Base-by-base conservation (phyloP, 1,284 basidiomycete genomes). In the Rhizopogon hawkerae region DNA sequence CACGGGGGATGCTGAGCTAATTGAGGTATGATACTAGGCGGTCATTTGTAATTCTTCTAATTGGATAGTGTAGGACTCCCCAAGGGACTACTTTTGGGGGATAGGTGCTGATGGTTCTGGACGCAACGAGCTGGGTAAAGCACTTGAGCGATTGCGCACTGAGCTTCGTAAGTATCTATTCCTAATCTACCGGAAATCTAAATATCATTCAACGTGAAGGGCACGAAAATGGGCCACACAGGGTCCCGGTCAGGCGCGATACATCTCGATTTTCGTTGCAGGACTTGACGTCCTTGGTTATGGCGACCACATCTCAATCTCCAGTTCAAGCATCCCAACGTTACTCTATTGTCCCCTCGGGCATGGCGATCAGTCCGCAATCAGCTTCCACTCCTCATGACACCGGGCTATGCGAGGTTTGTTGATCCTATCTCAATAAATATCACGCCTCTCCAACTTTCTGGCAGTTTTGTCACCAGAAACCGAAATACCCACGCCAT, bases 1-100 rank as follows among this genome's bases (percentile, higher is more conserved):
- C 13, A 85, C 83, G 4, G 78, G 77, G 2, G 73, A 80, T 54
- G 75, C 77, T 23, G 76, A 78, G 47, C 72, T 85, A 11, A 58
- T 84, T 7, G 81, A 85, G 72, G 83, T 81, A 59, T 50, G 67
- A 23, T 6, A 39, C 14, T 2, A 24, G 24, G 33, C 8, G 13
- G 16, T 34, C 5, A 13, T 37, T 26, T 37, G n/a, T 16, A 11
- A n/a, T 39, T 21, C 44, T 36, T 53, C 16, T 33, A 5, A 36
- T 44, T 14, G n/a, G 34, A 13, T 21, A 35, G 3, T 13, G 21
- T 33, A 82, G 82, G 74, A 81, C 57, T 82, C 81, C 9, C 77
- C 78, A 53, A 78, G 77, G 57, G 82, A 85, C 59, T 71, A 79
- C 34, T 85, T 84, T 61, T 85, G 83, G 83, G 84, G 83, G 18